Base-by-base conservation (phyloP, 225 moss, liverwort and hornwort species). In the Antitrichia curtipendula region DNA sequence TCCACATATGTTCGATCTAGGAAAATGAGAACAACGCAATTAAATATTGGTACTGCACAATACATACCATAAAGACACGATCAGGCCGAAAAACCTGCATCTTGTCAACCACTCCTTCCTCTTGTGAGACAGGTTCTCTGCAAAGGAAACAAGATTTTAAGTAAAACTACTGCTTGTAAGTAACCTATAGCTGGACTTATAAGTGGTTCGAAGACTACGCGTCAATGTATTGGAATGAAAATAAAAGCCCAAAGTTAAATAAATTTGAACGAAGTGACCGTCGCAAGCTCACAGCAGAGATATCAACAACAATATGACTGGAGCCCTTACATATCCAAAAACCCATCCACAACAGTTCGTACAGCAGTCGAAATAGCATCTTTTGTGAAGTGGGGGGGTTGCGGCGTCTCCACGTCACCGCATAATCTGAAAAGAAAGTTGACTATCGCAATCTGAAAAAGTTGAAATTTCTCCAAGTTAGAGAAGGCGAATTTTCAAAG, bases 81-180 rank as follows among this genome's bases (percentile, higher is more conserved):
- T 96, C 96, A 86, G 97, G 95, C 90, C 96, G 95, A 83, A 97
- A 99, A 65, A 97, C 92, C 88, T 95, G 94, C 95, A 97, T 94
- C 88, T 95, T 97, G 90, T 99, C 98, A 90, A 95, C 89, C 68
- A 99, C 90, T 90, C 85, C 91, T 88, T 94, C 94, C 86, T 94
- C 96, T 82, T 95, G 93, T 38, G 95, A 95, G 64, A 75, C 84
- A 87, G 92, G 91, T 82, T 95, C 95, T 86, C 98, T 98, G 93
- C 64, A 82, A 87, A 85, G 63, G 50, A 82, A 81, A 81, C 63
- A 27, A 28, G 13, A 78, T 88, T 77, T 16, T 18, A 75, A 85
- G 56, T 62, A 31, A 63, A 88, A 77, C 71, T 43, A 28, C 24
- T 57, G 43, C 69, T 81, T 40, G 79, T 59, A 71, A 45, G 87